phyloP scores from a whole-genome alignment of 2,329 filamentous ascomycete genomes.

The Diplodia corticola region DNA sequence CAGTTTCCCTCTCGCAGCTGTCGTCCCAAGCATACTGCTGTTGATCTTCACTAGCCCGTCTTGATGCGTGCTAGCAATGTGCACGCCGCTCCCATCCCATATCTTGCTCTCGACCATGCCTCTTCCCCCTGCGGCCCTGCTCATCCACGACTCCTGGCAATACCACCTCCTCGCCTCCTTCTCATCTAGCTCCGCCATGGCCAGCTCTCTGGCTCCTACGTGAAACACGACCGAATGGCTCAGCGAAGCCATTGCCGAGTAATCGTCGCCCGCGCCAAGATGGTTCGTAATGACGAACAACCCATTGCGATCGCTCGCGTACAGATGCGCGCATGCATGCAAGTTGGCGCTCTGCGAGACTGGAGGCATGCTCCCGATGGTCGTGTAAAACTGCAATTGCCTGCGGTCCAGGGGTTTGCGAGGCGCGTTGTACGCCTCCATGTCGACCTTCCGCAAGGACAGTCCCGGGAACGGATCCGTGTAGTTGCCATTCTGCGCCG shows the following conservation, averaged over 20 bases:
- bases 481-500: slow-evolving; percentile 34
- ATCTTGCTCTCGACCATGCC: slow-evolving; percentile 33
- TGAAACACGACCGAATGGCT: slow-evolving; percentile 39
- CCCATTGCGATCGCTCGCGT: slow-evolving; percentile 58
- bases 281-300: slow-evolving; percentile 55
- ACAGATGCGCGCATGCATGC: slow-evolving; percentile 59
- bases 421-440: slow-evolving; percentile 49
- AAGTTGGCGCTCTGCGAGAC: slow-evolving; percentile 47
- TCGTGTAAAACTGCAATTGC: slow-evolving; percentile 37
- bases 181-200: slow-evolving; percentile 30
- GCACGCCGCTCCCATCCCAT: slow-evolving; percentile 34
- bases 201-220: slow-evolving; percentile 32
- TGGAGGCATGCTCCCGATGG: slow-evolving; percentile 36
- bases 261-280: slow-evolving; percentile 30
- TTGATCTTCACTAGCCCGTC: slow-evolving; percentile 36
- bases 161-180: slow-evolving; percentile 36
- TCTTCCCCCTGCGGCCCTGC: slow-evolving; percentile 31
- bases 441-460: slow-evolving; percentile 55
- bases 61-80: slow-evolving; percentile 38
- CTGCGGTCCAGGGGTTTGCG: slow-evolving; percentile 39
- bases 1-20: neutral
- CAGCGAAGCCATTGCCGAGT: slow-evolving; percentile 34
- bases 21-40: neutral
- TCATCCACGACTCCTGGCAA: slow-evolving; percentile 34
- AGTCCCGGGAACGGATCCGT: slow-evolving; percentile 48